Base-by-base conservation (phyloP, 2,329 filamentous ascomycete species). In the Aspergillus latus region DNA sequence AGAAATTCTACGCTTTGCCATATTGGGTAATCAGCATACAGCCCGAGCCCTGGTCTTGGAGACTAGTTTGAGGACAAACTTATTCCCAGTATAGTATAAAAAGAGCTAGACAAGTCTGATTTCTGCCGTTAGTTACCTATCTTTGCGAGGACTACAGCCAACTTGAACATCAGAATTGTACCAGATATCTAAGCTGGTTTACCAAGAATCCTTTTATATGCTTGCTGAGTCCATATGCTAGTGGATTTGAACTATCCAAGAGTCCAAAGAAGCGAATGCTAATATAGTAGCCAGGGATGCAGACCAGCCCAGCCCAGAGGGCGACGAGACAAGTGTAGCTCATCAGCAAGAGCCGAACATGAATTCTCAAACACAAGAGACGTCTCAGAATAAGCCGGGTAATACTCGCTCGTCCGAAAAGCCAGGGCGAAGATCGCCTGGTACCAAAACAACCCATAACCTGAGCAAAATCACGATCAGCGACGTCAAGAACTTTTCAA, bases 1-100 rank as follows among this genome's bases (percentile, higher is more conserved):
- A 51, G 52, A 49, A 57, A 52, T 56, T 53, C 37, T 34, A 58
- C 64, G 62, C 64, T 63, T 66, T 64, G 21, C 64, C 64, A 53
- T 16, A 62, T 66, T 42, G 50, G 62, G 62, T 52, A 57, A 50
- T 57, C 26, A 7, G 49, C 40, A 54, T 47, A 32, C 45, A 16
- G 10, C 16, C 29, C n/a, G 11, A 30, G 36, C 34, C 28, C 44
- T 26, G 28, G 21, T 21, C 21, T 21, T 21, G 21, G 21, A 21
- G 21, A 21, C 21, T 21, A 21, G 21, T 21, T 21, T 21, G 21
- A 21, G 21, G 21, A 21, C 21, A 21, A 21, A 21, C 21, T 21
- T 21, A 21, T 21, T 21, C 21, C 21, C 21, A 21, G 21, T 21
- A 21, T 21, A 21, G 21, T 21, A 21, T 21, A 21, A 21, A 21